phyloP scores from a whole-genome alignment of 1,139 yeast species.

The Blastobotrys malaysiensis region DNA sequence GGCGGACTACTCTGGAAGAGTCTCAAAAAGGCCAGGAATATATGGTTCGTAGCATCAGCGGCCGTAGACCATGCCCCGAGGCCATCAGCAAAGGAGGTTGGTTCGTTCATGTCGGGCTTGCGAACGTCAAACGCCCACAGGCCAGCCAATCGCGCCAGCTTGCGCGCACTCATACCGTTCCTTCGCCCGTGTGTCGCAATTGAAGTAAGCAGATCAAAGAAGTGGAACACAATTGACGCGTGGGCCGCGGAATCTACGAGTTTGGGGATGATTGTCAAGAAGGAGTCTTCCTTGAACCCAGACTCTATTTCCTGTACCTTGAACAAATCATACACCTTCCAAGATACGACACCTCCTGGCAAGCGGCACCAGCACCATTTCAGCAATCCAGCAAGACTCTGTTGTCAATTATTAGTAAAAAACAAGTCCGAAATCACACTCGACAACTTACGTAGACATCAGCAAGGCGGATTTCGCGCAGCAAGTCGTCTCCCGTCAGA shows the following conservation, averaged over 20 bases:
- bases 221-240: slow-evolving; percentile 84
- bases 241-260: slow-evolving; percentile 80
- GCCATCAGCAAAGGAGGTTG: slow-evolving; percentile 57
- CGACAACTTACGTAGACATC: slow-evolving; percentile 23
- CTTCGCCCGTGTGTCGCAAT: slow-evolving; percentile 76
- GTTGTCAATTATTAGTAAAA: not conserved
- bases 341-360: slow-evolving; percentile 73
- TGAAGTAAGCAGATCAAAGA: slow-evolving; percentile 74
- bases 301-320: slow-evolving; percentile 49
- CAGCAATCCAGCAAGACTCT: slow-evolving; percentile 61
- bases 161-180: slow-evolving; percentile 74
- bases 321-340: slow-evolving; percentile 76
- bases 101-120: slow-evolving; percentile 25
- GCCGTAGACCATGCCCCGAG: slow-evolving; percentile 63
- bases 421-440: too few species aligned
- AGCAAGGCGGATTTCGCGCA: slow-evolving; percentile 26
- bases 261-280: slow-evolving; percentile 74
- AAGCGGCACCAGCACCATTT: slow-evolving; percentile 84
- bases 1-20: slow-evolving; percentile 44
- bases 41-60: slow-evolving; percentile 80
- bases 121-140: slow-evolving; percentile 74
- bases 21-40: slow-evolving; percentile 68
- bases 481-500: slow-evolving; percentile 27
- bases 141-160: slow-evolving; percentile 75
- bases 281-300: slow-evolving; percentile 64